Percentiles rank a stretch among this genome's conserved stretches.
Conservation (phyloP, 345 rosid species). For the Eucalyptus sp. region DNA sequence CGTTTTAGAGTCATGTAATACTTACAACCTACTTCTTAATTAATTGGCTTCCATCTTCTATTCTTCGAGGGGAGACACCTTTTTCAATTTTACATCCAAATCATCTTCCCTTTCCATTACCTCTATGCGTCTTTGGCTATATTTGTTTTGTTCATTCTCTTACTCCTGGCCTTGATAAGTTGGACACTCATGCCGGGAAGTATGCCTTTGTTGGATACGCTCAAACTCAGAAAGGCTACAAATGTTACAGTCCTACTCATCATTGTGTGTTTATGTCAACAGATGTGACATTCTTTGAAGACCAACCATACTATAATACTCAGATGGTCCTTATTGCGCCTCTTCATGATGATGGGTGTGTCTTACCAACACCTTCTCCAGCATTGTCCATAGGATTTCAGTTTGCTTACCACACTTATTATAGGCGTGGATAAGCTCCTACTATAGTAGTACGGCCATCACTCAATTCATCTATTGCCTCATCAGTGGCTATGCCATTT, state of each 20-base stretch:
- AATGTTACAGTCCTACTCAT: background rate
- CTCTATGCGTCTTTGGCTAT: no score
- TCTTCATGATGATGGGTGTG: background rate
- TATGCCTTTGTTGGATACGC: background rate
- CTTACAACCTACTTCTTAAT: no score
- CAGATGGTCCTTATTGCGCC: background rate
- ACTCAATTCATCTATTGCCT: background rate
- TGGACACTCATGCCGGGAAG: background rate
- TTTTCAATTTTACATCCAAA: no score
- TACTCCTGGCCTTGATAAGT: background rate
- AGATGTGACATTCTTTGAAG: background rate
- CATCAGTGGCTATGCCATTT: background rate
- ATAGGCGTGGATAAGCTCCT: rapidly evolving
- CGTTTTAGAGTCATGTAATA: no score
- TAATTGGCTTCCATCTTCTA: no score
- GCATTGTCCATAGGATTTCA: background rate
- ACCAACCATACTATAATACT: background rate
- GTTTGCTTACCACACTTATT: background rate
- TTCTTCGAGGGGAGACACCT: no score
- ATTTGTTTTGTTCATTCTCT: no score
- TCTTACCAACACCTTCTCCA: background rate
- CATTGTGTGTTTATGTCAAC: no score
- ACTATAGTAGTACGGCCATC: background rate
- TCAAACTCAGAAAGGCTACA: background rate
- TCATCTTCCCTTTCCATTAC: no score